Base-by-base conservation (phyloP, 805 yeast genomes). In the Metschnikowia aberdeeniae region DNA sequence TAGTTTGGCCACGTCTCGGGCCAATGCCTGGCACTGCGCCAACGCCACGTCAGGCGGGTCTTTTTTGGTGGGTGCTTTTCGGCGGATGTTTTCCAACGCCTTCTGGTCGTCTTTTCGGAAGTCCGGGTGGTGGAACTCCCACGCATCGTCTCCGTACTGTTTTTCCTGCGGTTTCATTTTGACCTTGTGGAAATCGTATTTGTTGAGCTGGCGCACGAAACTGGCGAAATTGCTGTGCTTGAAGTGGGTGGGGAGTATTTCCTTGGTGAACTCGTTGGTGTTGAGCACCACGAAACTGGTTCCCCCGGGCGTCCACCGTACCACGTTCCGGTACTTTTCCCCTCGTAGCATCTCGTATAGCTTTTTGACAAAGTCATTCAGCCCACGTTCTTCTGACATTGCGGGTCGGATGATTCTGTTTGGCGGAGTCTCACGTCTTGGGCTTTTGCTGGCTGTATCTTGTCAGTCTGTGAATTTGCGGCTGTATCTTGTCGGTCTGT, bases 171-270 rank as follows among this genome's bases (percentile, higher is more conserved):
- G 78, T 34, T 86, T 71, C 37, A 80, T 73, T 61, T 92, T 87
- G 36, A 93, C 95, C 68, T 93, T 93, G 72, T 93, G 99, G 72
- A 93, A 93, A 66, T 92, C 99, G 61, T 93, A 93, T 66, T 93
- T 93, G 74, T 93, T 93, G 57, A 93, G 73, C 63, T 93, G 99
- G 37, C 99, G 78, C 17, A 92, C 98, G 69, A 92, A 92, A 55
- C 90, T 81, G 31, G 98, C 92, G 68, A 92, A 93, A 68, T 93
- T 93, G 46, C 89, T 80, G 66, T 93, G 99, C 59, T 90, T 92
- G 72, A 93, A 93, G 66, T 92, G 96, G 42, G 82, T 80, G 12
- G 98, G 98, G 40, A 93, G 75, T 11, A 93, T 86, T 42, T 84
- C 85, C 52, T 84, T 85, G 30, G 97, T 88, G 66, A 90, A 90